Percentiles rank a stretch among this genome's conserved stretches.
These are phyloP conservation scores for Starmerella floricola DNA, from an alignment of 805 yeast genomes.

Conservation along the genomic window DNA sequence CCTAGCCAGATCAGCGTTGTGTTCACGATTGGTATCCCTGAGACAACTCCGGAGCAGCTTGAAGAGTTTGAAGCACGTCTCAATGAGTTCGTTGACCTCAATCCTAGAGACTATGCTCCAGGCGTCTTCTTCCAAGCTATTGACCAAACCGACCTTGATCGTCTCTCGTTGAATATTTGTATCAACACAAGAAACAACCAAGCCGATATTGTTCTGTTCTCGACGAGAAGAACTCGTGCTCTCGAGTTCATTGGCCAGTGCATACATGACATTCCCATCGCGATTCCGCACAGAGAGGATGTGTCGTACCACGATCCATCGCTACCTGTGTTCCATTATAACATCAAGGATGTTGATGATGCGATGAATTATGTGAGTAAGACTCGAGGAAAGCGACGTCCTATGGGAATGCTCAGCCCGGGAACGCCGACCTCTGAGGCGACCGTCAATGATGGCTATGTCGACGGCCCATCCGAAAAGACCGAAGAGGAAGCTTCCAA, in stretches of 20 bases:
- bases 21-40: slow-evolving; percentile 29
- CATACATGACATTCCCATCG: slow-evolving; percentile 28
- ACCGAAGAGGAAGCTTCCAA: not conserved
- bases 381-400: slow-evolving; percentile 10
- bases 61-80: slow-evolving; percentile 26
- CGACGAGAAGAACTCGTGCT: slow-evolving; percentile 26
- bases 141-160: slow-evolving; percentile 29
- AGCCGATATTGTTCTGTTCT: slow-evolving; percentile 26
- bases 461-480: slow-evolving; percentile 1
- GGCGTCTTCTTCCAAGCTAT: slow-evolving; percentile 27
- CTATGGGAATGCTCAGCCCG: slow-evolving; percentile 14
- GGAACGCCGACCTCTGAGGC: not conserved
- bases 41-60: slow-evolving; percentile 29
- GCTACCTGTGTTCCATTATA: slow-evolving; percentile 26
- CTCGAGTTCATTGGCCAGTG: slow-evolving; percentile 26
- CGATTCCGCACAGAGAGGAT: slow-evolving; percentile 29
- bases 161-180: slow-evolving; percentile 24
- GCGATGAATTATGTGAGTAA: slow-evolving; percentile 11
- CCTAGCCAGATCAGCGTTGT: slow-evolving; percentile 22
- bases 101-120: slow-evolving; percentile 30
- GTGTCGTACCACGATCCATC: slow-evolving; percentile 26
- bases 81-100: slow-evolving; percentile 25
- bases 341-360: slow-evolving; percentile 57
- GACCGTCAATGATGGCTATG: slow-evolving; percentile 3
- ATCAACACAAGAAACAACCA: slow-evolving; percentile 27